phyloP scores from a whole-genome alignment of 176 grass and related monocot genomes.

The Avena insularis region DNA sequence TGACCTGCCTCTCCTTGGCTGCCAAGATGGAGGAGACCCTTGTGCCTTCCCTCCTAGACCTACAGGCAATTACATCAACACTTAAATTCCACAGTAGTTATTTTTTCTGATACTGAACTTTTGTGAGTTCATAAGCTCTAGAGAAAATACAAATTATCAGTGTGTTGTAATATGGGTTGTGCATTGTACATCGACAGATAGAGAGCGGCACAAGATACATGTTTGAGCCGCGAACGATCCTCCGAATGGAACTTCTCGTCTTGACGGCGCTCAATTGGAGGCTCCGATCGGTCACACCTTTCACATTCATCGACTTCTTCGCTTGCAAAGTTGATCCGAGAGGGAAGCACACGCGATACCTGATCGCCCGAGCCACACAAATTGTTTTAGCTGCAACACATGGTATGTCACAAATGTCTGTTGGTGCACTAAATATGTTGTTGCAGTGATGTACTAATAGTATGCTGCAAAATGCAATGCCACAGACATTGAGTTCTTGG shows the following conservation, averaged over 20 bases:
- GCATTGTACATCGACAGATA: conserved; percentile 57
- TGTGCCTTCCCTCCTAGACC: conserved; percentile 80
- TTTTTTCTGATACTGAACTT: conserved; percentile 10
- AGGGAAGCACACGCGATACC: conserved; percentile 62
- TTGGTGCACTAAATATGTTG: neutral
- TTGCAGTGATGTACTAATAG: neutral
- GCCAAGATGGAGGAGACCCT: conserved; percentile 96
- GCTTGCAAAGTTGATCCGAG: conserved; percentile 75
- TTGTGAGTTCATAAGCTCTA: neutral
- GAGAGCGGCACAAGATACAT: conserved; percentile 61
- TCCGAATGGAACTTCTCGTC: conserved; percentile 85
- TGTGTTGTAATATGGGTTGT: conserved; percentile 25
- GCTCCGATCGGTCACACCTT: conserved; percentile 84
- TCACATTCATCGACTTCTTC: conserved; percentile 94
- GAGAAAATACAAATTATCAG: neutral
- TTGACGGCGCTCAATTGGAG: conserved; percentile 80
- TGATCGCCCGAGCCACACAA: conserved; percentile 63
- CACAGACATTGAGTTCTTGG: conserved; percentile 74
- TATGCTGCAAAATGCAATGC: conserved; percentile 33
- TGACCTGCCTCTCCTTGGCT: conserved; percentile 92
- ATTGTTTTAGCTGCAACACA: conserved; percentile 69
- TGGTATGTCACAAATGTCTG: conserved; percentile 50
- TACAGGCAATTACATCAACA: conserved; percentile 68
- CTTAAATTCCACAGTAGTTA: neutral
- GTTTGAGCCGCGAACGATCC: conserved; percentile 71